Evolutionary conservation across 306 rosid genomes (phyloP).

Genomic region (Fagus sylvatica): DNA sequence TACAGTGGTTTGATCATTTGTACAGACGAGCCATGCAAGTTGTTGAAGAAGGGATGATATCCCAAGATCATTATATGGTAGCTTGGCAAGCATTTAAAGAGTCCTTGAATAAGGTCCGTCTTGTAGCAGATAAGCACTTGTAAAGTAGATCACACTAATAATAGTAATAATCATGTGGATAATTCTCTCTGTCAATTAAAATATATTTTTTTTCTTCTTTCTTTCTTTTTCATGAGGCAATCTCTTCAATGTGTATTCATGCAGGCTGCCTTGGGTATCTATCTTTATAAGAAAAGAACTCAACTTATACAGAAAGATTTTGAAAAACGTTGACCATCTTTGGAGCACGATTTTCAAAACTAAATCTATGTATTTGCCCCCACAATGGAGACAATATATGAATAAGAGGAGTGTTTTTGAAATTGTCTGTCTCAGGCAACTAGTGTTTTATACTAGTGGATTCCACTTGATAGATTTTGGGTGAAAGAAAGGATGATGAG

Average conservation of each 20-base stretch:
- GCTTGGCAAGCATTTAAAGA: conserved; percentile 91
- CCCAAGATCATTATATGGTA: conserved; percentile 83
- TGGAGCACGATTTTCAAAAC: no score
- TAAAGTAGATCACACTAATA: conserved; percentile 21
- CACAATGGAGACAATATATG: no score
- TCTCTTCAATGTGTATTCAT: background rate
- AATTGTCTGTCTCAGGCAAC: no score
- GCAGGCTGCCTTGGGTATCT: background rate
- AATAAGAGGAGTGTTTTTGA: no score
- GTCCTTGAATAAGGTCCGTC: conserved; percentile 81
- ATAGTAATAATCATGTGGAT: conserved; percentile 22
- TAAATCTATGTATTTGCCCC: no score
- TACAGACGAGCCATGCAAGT: conserved; percentile 85
- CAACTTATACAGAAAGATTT: background rate
- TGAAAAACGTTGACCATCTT: no score
- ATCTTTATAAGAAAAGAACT: background rate
- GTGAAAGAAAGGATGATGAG: no score
- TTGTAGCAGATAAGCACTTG: conserved; percentile 66
- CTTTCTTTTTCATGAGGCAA: background rate
- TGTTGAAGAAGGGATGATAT: conserved; percentile 86
- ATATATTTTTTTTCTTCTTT: no score
- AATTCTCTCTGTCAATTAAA: background rate
- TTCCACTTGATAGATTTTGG: no score
- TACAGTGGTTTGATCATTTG: conserved; percentile 94
- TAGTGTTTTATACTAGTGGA: no score